Evolutionary conservation across 2,329 filamentous ascomycete species (phyloP).

Genomic region (Ophiostoma montium): DNA sequence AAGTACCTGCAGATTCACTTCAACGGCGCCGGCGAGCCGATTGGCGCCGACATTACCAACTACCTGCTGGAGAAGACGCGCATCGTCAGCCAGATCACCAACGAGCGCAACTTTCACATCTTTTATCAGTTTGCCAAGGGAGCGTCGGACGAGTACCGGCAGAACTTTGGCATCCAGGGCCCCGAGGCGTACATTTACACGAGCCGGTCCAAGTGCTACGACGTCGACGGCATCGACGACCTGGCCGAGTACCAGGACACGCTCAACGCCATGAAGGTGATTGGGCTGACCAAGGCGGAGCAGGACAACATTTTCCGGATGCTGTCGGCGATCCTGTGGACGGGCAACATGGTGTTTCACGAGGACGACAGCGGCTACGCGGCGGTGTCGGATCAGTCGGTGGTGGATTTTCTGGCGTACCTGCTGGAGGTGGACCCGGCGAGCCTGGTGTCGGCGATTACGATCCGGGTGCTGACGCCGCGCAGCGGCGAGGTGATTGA

Average conservation of each 20-base stretch:
- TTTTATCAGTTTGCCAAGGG: constrained; percentile 99
- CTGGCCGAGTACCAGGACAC: constrained; percentile 79
- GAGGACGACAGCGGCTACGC: constrained; percentile 88
- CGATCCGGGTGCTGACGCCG: constrained; percentile 68
- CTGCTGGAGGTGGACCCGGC: constrained; percentile 74
- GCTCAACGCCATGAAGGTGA: constrained; percentile 84
- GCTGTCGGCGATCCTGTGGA: constrained; percentile 81
- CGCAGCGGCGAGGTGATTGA: constrained; percentile 53
- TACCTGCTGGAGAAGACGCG: constrained; percentile 91
- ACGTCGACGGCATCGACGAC: constrained; percentile 91
- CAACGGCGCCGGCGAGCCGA: constrained; percentile 77
- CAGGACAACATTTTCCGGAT: constrained; percentile 96
- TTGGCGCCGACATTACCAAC: constrained; percentile 96
- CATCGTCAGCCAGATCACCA: constrained; percentile 86
- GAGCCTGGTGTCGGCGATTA: constrained; percentile 74
- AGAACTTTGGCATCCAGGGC: constrained; percentile 79
- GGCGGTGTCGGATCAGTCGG: constrained; percentile 71
- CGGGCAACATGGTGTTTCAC: constrained; percentile 81
- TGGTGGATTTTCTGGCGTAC: constrained; percentile 90
- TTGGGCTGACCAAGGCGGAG: constrained; percentile 74
- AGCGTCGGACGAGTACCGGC: constrained; percentile 71
- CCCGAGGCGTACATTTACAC: constrained; percentile 91
- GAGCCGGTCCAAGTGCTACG: constrained; percentile 83
- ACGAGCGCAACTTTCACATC: constrained; percentile 98
- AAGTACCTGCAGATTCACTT: constrained; percentile 98